phyloP scores from a whole-genome alignment of 2,329 filamentous ascomycete genomes.

The Fusarium nisikadoi region DNA sequence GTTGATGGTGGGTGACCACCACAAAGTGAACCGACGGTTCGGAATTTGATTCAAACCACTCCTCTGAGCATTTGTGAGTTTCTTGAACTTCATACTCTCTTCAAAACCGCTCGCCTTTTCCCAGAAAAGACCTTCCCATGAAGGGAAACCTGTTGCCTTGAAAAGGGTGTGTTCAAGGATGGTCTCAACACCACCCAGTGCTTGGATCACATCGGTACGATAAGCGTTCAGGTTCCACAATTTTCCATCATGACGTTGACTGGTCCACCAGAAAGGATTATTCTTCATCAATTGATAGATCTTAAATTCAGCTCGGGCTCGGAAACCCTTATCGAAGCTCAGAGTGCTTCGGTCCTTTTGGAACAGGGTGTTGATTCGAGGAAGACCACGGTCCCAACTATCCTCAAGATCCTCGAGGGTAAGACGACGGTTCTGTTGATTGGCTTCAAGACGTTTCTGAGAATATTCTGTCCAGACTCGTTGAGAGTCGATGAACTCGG shows the following conservation, averaged over 20 bases:
- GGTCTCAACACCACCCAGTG: conserved; percentile 94
- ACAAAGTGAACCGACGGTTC: conserved; percentile 96
- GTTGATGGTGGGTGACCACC: conserved; percentile 97
- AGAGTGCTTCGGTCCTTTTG: conserved; percentile 97
- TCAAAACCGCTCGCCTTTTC: conserved; percentile 64
- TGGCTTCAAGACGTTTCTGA: conserved; percentile 95
- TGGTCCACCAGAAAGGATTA: conserved; percentile 99
- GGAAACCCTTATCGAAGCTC: conserved; percentile 98
- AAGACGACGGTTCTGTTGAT: conserved; percentile 93
- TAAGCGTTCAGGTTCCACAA: conserved; percentile 97
- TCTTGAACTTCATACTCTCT: conserved; percentile 93
- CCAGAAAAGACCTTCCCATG: conserved; percentile 97
- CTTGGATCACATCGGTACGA: conserved; percentile 95
- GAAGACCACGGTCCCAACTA: conserved; percentile 96
- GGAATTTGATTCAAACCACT: conserved; percentile 98
- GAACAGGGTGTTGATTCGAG: conserved; percentile 98
- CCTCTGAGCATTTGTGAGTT: conserved; percentile 95
- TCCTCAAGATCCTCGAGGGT: conserved; percentile 97
- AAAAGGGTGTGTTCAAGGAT: conserved; percentile 97
- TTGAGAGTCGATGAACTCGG: conserved; percentile 98
- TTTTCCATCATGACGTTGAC: conserved; percentile 95
- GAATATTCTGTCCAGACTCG: conserved; percentile 99
- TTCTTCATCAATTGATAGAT: conserved; percentile 99
- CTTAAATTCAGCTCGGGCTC: conserved; percentile 95
- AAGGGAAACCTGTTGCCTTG: conserved; percentile 95